Percentiles rank a stretch among this genome's conserved stretches.
phyloP scores from a whole-genome alignment of 148 eudicot genomes.

The Rhododendron ferrugineum region DNA sequence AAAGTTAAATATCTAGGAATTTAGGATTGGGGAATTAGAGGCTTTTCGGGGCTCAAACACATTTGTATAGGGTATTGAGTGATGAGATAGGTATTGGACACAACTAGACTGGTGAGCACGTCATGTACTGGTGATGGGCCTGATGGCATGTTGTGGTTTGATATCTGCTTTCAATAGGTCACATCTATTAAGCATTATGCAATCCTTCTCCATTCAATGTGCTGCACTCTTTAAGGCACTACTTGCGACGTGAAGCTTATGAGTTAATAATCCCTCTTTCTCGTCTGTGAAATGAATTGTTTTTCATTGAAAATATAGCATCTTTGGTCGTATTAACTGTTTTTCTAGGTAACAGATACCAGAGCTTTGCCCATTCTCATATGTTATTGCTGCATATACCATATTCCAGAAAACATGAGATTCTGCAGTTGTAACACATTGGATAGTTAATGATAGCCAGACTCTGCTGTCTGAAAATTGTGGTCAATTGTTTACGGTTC shows the following conservation, averaged over 20 bases:
- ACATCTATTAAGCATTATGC: background rate
- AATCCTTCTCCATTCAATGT: background rate
- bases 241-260: background rate
- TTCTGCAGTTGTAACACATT: background rate
- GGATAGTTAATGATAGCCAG: background rate
- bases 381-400: background rate
- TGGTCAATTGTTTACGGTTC: background rate
- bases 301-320: background rate
- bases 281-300: background rate
- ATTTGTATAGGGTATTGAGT: too few relatives aligned
- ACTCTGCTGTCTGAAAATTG: background rate
- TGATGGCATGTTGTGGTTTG: background rate
- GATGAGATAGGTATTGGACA: background rate
- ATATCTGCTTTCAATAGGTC: background rate
- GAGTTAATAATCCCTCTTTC: background rate
- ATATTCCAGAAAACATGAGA: background rate
- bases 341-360: background rate
- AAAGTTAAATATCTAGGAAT: too few relatives aligned
- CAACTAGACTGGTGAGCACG: background rate
- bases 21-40: too few relatives aligned
- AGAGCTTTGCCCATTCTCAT: background rate
- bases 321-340: background rate
- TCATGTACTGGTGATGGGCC: background rate
- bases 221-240: background rate
- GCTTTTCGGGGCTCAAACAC: too few relatives aligned